Evolutionary conservation across 2,329 filamentous ascomycete species (phyloP), one percentile per base, ranked within the genome.

Genomic region (Ophiostoma sp.): DNA sequence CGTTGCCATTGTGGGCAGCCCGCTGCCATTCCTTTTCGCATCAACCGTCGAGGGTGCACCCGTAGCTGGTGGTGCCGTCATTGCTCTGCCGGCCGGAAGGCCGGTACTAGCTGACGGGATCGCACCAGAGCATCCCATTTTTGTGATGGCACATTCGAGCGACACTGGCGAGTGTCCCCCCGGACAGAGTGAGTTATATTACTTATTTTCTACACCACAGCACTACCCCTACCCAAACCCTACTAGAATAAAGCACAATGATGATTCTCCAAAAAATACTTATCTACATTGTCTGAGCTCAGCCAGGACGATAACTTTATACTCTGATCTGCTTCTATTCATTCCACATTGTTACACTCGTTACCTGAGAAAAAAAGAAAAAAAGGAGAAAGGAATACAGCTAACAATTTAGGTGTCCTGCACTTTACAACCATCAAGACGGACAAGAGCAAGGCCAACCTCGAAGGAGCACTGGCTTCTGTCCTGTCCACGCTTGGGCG

Each of bases 211-310:
- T 36, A 60, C 39, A 72, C 68, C 66, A 73, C 73, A 72, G 2
- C 44, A 10, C 5, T 23, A 23, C 27, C 27, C 5, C 57, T 5
- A 17, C 57, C 11, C 17, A 17, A 31, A 31, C 27, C 10, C 54
- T 2, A 60, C 36, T 13, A 8, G 39, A 15, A 39, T 5, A 20
- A 62, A 52, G 66, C 67, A 68, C 20, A 84, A 90, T 93, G 94
- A 97, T 98, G 94, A 97, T 85, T 80, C 81, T 81, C 86, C 81
- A 80, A 84, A 81, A 86, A 96, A 95, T 92, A 94, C 94, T 98
- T 98, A 98, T 97, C 94, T 97, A 98, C 94, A 97, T 98, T 98
- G 93, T 91, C 94, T 94, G 94, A 96, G 90, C 82, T 68, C 72
- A 83, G 82, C 82, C 77, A 90, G 96, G 94, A 96, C 89, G 93